Base-by-base conservation (phyloP, 2,329 filamentous ascomycete species). In the Talaromyces sp. region DNA sequence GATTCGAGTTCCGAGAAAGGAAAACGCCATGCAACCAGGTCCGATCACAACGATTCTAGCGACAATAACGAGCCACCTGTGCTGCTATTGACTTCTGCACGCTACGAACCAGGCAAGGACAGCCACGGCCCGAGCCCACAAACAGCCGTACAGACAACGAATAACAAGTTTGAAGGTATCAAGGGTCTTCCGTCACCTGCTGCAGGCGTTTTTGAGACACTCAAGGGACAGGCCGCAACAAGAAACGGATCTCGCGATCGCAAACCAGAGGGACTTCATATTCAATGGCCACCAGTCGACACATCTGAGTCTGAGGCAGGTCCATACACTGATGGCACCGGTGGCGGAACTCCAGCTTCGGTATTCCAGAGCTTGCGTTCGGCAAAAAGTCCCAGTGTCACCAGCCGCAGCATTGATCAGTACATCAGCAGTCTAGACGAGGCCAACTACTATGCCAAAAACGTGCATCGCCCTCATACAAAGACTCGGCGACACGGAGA, bases 371-470 rank as follows among this genome's bases (percentile, higher is more conserved):
- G 87, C 62, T 83, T 83, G 64, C 83, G 80, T 68, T 81, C 76
- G 58, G 81, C 75, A 45, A 79, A 83, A 62, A 89, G 86, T 70
- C 80, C 86, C 51, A 86, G 85, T 67, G 80, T 84, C 11, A 89
- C 86, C 70, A 85, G 84, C 47, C 86, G 88, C 68, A 91, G 87
- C 69, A 85, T 92, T 40, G 91, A 96, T 70, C 89, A 93, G 68
- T 96, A 95, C 73, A 93, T 96, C 69, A 92, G 88, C 78, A 95
- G 92, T 74, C 80, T 97, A 1, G 92, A 96, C 38, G 86, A 92
- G 60, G 91, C 92, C 10, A 88, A 88, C 65, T 85, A 87, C 66
- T 87, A 88, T 72, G 80, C 83, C 4, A 82, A 80, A 68, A 83
- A 85, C 34, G 75, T 78, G 29, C 79, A 79, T 47, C 81, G 79